Evolutionary conservation across 2,329 filamentous ascomycete genomes (phyloP).

Genomic region (Colletotrichum falcatum): DNA sequence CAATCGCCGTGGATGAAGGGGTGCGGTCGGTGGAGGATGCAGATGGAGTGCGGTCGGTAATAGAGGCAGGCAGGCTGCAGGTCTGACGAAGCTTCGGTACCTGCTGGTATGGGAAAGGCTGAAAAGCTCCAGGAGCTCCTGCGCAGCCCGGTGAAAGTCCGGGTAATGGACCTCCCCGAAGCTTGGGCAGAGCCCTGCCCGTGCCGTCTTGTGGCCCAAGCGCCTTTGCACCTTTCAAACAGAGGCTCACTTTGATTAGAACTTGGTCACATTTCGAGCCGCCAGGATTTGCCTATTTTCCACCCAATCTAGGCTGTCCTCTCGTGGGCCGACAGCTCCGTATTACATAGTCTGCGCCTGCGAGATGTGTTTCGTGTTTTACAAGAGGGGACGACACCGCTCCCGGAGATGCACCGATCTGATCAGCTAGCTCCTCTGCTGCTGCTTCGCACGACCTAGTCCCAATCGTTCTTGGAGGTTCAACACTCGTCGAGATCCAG

Average conservation of each 20-base stretch:
- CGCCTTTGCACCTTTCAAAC: not conserved
- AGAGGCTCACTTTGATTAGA: not conserved
- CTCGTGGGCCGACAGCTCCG: too few species aligned
- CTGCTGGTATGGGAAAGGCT: conserved; percentile 42
- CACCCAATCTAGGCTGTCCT: not conserved
- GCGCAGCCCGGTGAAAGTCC: conserved; percentile 37
- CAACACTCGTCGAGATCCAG: not conserved
- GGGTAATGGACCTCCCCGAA: conserved; percentile 23
- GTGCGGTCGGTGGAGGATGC: conserved; percentile 35
- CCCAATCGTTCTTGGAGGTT: not conserved
- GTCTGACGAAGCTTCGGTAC: conserved; percentile 48
- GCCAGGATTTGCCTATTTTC: not conserved
- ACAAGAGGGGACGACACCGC: not conserved
- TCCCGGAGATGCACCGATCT: not conserved
- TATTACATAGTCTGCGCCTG: not conserved
- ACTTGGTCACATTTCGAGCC: not conserved
- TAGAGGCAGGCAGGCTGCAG: conserved; percentile 47
- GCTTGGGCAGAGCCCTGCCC: not conserved
- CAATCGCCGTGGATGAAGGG: conserved; percentile 36
- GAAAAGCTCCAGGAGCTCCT: conserved; percentile 42
- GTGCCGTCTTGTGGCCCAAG: not conserved
- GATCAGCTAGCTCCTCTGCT: not conserved
- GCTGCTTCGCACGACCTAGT: not conserved
- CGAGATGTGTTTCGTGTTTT: too few species aligned
- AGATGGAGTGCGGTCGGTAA: conserved; percentile 35